Percentiles rank a stretch among this genome's conserved stretches.
phyloP scores from a whole-genome alignment of 768 basidiomycete genomes.

The Auricularia sp. region DNA sequence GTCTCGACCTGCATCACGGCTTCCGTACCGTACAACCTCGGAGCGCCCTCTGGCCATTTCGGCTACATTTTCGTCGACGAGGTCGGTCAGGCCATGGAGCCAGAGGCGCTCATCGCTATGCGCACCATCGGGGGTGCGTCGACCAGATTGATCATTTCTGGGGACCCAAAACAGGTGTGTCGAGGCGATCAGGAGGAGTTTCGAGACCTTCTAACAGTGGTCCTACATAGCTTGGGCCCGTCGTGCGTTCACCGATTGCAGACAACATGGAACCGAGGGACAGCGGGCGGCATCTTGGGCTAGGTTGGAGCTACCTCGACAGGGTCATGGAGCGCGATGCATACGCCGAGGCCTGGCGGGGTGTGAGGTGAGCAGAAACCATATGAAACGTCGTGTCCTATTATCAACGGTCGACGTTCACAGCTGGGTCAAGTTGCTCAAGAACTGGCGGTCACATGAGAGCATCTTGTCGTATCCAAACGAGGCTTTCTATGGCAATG shows the following conservation, averaged over 20 bases:
- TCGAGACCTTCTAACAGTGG: too few species aligned
- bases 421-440: slow-evolving; percentile 49
- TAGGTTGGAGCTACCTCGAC: slow-evolving; percentile 25
- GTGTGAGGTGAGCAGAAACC: slow-evolving; percentile 21
- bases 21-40: slow-evolving; percentile 36
- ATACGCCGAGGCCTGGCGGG: slow-evolving; percentile 18
- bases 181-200: too few species aligned
- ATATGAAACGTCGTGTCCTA: neutral
- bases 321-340: slow-evolving; percentile 23
- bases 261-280: neutral
- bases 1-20: slow-evolving; percentile 50
- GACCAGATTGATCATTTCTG: slow-evolving; percentile 29
- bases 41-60: slow-evolving; percentile 43
- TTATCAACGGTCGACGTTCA: slow-evolving; percentile 3
- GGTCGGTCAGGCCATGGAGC: slow-evolving; percentile 54
- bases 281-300: slow-evolving; percentile 12
- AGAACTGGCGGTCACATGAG: slow-evolving; percentile 48
- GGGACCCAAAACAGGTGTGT: slow-evolving; percentile 23
- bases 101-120: slow-evolving; percentile 41
- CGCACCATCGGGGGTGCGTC: slow-evolving; percentile 19
- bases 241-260: slow-evolving; percentile 23
- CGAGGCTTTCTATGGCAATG: slow-evolving; percentile 28
- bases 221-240: slow-evolving; percentile 20
- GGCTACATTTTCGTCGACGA: slow-evolving; percentile 56
- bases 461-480: slow-evolving; percentile 49